These are phyloP conservation scores for Metschnikowia hibisci DNA, from an alignment of 805 yeast genomes.

Conservation along the genomic window DNA sequence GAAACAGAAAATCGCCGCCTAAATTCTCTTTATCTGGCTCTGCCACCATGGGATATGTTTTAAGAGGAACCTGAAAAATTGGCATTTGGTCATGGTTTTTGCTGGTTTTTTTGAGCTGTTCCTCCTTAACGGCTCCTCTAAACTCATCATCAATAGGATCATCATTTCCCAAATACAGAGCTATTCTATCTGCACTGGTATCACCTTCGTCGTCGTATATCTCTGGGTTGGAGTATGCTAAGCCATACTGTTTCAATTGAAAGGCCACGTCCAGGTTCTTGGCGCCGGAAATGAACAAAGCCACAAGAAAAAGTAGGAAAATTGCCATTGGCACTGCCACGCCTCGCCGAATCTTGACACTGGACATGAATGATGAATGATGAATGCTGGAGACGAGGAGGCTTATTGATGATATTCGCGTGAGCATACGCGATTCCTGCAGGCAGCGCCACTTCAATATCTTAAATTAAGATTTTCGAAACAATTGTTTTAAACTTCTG, in stretches of 20 bases:
- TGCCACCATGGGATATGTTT: slow-evolving; percentile 14
- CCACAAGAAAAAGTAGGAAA: neutral
- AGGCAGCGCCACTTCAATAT: no score
- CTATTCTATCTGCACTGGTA: neutral
- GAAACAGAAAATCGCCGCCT: slow-evolving; percentile 19
- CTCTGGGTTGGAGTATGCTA: slow-evolving; percentile 6
- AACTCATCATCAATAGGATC: neutral
- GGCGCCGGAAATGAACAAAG: slow-evolving; percentile 10
- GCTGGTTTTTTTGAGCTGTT: neutral
- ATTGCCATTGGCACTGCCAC: slow-evolving; percentile 1
- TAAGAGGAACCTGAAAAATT: neutral
- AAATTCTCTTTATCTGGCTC: slow-evolving; percentile 10
- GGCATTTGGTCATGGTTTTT: neutral
- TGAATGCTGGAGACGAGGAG: no score
- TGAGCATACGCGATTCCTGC: neutral
- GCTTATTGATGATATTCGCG: neutral
- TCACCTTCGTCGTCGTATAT: neutral
- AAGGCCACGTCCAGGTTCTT: slow-evolving; percentile 17
- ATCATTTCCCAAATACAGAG: neutral
- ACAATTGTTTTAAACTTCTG: no score
- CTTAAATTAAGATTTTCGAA: no score
- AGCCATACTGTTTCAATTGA: slow-evolving; percentile 7
- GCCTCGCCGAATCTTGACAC: slow-evolving; percentile 4
- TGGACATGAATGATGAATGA: neutral
- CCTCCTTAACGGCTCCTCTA: neutral